These are phyloP conservation scores for Dalbergia cultrata DNA, from an alignment of 306 rosid species.

Conservation along the genomic window DNA sequence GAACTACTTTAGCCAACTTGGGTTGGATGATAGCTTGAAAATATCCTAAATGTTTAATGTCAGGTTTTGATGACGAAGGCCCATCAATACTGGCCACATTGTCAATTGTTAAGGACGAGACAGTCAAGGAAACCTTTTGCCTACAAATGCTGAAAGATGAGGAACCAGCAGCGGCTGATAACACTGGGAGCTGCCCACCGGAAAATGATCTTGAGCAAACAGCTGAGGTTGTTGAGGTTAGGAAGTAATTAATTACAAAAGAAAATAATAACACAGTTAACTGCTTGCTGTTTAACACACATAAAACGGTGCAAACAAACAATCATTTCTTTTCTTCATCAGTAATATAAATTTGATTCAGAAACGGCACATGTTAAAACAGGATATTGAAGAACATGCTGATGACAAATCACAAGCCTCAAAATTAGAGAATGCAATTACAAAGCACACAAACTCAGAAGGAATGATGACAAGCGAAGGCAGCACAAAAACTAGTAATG, in stretches of 20 bases:
- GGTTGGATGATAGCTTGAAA: not conserved
- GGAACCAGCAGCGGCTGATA: too few relatives aligned
- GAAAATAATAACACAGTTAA: not conserved
- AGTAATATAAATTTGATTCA: not conserved
- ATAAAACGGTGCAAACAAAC: not conserved
- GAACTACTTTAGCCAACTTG: not conserved
- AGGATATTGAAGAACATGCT: not conserved
- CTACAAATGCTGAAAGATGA: too few relatives aligned
- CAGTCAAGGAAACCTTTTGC: not conserved
- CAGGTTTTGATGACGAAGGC: slow-evolving; percentile 14
- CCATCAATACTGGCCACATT: not conserved
- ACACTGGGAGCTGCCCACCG: not conserved
- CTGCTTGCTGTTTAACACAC: not conserved
- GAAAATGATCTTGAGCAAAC: slow-evolving; percentile 25
- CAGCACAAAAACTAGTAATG: not conserved
- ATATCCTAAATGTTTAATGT: not conserved
- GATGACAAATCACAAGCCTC: not conserved
- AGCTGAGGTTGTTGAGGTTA: slow-evolving; percentile 27
- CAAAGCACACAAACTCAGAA: not conserved
- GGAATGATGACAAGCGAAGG: not conserved
- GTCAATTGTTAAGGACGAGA: not conserved
- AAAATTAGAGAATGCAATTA: not conserved
- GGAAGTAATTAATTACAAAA: not conserved
- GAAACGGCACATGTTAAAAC: not conserved
- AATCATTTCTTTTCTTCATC: not conserved